Percentiles rank a stretch among this genome's conserved stretches.
Conservation (phyloP, 1,139 yeast species). For the Hyphopichia buzzinii region DNA sequence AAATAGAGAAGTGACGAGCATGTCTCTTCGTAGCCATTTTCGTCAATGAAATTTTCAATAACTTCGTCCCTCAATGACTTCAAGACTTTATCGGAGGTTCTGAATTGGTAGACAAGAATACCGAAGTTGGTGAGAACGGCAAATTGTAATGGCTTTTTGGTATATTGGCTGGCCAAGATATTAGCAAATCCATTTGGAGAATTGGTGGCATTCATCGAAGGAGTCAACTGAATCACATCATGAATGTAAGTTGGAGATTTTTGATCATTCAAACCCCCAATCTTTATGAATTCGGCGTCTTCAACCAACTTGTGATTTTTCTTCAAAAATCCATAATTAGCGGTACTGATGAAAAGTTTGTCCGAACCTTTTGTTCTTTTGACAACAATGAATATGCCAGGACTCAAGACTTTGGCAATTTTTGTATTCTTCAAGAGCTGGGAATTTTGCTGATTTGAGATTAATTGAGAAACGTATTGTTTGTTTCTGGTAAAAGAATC, state of each 20-base stretch:
- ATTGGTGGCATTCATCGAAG: constrained; percentile 67
- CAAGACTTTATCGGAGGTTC: constrained; percentile 77
- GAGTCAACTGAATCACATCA: constrained; percentile 68
- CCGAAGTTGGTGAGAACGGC: constrained; percentile 83
- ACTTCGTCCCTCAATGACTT: constrained; percentile 64
- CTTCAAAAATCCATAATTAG: constrained; percentile 80
- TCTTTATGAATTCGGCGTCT: constrained; percentile 73
- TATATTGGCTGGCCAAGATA: constrained; percentile 81
- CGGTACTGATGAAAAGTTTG: constrained; percentile 69
- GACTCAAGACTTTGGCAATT: constrained; percentile 61
- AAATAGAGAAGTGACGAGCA: constrained; percentile 84
- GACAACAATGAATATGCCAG: constrained; percentile 71
- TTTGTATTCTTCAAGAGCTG: constrained; percentile 47
- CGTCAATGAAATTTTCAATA: constrained; percentile 47
- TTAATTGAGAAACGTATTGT: constrained; percentile 42
- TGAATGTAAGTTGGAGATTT: constrained; percentile 48
- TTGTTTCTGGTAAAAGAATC: constrained; percentile 45
- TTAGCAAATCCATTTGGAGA: constrained; percentile 80
- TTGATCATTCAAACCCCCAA: constrained; percentile 33
- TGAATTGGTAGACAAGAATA: constrained; percentile 69
- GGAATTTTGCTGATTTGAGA: constrained; percentile 45
- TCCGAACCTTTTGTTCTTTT: constrained; percentile 45
- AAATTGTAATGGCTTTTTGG: constrained; percentile 58
- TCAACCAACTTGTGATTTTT: constrained; percentile 71
- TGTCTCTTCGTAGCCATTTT: constrained; percentile 63